These are phyloP conservation scores for Colletotrichum sp. DNA, from an alignment of 2,329 filamentous ascomycete species.

Conservation along the genomic window DNA sequence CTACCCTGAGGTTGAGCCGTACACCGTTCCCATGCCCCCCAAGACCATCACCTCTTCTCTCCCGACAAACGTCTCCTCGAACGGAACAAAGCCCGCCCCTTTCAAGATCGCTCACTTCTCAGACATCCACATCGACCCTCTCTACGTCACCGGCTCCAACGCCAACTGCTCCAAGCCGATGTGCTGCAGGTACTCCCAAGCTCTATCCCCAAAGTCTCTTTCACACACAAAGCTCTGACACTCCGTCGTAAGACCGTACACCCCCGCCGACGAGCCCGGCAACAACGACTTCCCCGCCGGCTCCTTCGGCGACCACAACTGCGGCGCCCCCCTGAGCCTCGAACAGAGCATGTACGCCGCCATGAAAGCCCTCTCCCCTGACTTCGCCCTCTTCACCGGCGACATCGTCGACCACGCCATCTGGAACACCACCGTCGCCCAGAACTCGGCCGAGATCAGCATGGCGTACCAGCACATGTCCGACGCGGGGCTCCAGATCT, in stretches of 20 bases:
- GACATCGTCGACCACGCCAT: slow-evolving; percentile 60
- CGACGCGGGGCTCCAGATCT: slow-evolving; percentile 46
- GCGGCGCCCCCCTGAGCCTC: slow-evolving; percentile 54
- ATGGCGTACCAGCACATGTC: slow-evolving; percentile 53
- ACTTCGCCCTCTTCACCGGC: slow-evolving; percentile 64
- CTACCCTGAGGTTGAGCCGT: neutral
- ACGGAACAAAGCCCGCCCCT: slow-evolving; percentile 29
- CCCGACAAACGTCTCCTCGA: neutral
- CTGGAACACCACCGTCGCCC: slow-evolving; percentile 45
- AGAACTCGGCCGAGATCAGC: slow-evolving; percentile 39
- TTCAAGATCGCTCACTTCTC: slow-evolving; percentile 63
- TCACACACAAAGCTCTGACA: neutral
- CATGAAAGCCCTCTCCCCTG: slow-evolving; percentile 48
- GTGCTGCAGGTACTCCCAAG: slow-evolving; percentile 53
- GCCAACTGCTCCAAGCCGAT: slow-evolving; percentile 62
- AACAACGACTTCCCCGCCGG: slow-evolving; percentile 54
- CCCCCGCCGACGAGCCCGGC: slow-evolving; percentile 49
- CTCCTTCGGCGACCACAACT: slow-evolving; percentile 55
- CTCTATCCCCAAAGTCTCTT: neutral
- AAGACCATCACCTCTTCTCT: neutral
- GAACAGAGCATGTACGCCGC: slow-evolving; percentile 60
- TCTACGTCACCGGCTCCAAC: slow-evolving; percentile 57
- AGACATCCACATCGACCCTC: slow-evolving; percentile 62
- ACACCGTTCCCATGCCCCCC: neutral
- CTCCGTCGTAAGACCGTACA: slow-evolving; percentile 40